Evolutionary conservation across 164 flowering plant species (phyloP), one percentile per base, ranked within the genome.

Genomic region (Liriodendron chinense): DNA sequence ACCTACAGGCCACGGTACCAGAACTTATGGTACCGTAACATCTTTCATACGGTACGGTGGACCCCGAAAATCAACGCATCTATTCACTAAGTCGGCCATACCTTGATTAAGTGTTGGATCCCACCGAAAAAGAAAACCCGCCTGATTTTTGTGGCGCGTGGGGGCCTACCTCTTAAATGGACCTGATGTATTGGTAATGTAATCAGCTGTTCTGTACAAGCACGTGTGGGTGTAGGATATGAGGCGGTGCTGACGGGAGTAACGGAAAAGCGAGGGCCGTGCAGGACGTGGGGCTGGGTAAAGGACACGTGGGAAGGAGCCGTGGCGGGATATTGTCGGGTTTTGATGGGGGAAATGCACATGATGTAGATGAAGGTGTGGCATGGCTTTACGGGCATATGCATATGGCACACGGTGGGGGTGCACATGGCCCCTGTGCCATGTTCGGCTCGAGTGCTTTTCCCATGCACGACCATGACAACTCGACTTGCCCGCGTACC

Each of bases 391-490:
- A 20, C 16, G 59, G 59, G 59, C 59, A 53, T 53, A 53, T 10
- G 59, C 59, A 53, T 53, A 53, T 53, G 59, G 59, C 59, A 2
- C 7, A 53, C 43, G 43, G 43, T 34, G 5, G 43, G 43, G 43
- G 5, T 7, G 43, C 59, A 53, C 59, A 53, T 53, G 59, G 59
- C 16, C 59, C n/a, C 18, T 53, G 59, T 53, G 59, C 59, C 59
- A 10, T 53, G 23, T n/a, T 63, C 24, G 18, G 3, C 24, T 9
- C 65, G 18, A 12, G 65, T 20, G 65, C 65, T 22, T 53, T 12
- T n/a, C 22, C 23, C 65, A 63, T 63, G 65, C 65, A 63, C 24
- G 65, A 63, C 23, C 65, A 10, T 63, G 65, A 63, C 65, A 63
- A 63, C 22, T 63, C 65, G 65, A 20, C 18, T 20, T 63, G 22